These are phyloP conservation scores for Diaporthe velutina DNA, from an alignment of 2,329 filamentous ascomycete species.

Conservation along the genomic window DNA sequence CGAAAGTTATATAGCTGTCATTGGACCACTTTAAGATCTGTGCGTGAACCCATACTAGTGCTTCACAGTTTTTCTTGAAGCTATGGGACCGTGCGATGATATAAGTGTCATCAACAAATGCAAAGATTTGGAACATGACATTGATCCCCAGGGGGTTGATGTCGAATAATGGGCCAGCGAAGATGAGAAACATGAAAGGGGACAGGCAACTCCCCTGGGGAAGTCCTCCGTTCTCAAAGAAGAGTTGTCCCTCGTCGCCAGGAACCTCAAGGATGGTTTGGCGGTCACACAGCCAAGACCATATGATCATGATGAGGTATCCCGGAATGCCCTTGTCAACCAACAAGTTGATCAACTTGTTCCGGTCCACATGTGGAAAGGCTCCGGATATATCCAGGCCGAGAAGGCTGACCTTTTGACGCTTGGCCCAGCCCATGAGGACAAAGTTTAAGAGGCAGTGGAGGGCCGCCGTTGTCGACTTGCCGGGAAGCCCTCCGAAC, in stretches of 20 bases:
- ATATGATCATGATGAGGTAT: background rate
- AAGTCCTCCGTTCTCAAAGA: constrained; percentile 1
- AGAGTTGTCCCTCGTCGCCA: background rate
- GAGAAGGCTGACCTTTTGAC: background rate
- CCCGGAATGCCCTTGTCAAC: background rate
- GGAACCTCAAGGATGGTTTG: background rate
- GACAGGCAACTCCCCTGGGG: constrained; percentile 6
- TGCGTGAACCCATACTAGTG: background rate
- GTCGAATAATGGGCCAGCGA: background rate
- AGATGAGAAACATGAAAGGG: background rate
- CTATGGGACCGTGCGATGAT: background rate
- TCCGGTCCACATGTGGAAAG: background rate
- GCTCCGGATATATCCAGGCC: background rate
- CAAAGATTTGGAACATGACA: background rate
- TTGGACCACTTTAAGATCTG: background rate
- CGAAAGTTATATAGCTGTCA: background rate
- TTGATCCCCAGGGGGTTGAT: background rate
- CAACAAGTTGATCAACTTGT: background rate
- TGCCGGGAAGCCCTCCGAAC: background rate
- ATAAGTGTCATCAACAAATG: background rate
- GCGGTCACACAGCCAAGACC: constrained; percentile 3
- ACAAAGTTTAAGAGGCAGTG: background rate
- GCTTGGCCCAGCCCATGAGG: background rate
- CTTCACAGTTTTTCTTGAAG: background rate
- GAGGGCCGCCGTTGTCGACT: background rate